phyloP scores from a whole-genome alignment of 129 eudicot species.

The Pseudognaphalium luteoalbum region DNA sequence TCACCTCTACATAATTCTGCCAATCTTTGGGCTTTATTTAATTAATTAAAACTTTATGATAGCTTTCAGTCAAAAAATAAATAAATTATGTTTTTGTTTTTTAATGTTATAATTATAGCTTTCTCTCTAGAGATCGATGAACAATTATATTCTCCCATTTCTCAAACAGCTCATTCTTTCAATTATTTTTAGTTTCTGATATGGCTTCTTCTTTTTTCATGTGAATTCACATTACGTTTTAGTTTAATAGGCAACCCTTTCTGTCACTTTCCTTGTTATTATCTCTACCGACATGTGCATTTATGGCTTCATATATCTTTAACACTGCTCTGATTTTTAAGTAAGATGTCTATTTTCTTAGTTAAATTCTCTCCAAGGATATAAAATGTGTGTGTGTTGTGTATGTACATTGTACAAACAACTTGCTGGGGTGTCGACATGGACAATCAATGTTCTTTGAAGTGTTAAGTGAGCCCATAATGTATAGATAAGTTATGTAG shows the following conservation, averaged over 20 bases:
- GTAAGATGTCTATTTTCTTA: neutral
- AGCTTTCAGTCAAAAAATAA: neutral
- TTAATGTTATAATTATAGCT: neutral
- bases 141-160: neutral
- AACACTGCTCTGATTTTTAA: neutral
- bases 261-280: neutral
- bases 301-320: neutral
- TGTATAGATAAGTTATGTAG: neutral
- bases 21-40: too few relatives aligned
- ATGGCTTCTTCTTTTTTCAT: neutral
- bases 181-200: neutral
- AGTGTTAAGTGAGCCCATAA: neutral
- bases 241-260: neutral
- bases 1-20: neutral
- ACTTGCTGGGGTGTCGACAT: neutral
- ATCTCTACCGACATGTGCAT: neutral
- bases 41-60: neutral
- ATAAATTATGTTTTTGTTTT: neutral
- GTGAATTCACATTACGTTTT: neutral
- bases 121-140: neutral
- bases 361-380: neutral
- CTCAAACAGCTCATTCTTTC: neutral
- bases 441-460: neutral
- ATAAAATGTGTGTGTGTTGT: neutral
- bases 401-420: neutral